Evolutionary conservation across 2,329 filamentous ascomycete species (phyloP), one percentile per base, ranked within the genome.

Genomic region (Arthrobotrys pseudoclavata): DNA sequence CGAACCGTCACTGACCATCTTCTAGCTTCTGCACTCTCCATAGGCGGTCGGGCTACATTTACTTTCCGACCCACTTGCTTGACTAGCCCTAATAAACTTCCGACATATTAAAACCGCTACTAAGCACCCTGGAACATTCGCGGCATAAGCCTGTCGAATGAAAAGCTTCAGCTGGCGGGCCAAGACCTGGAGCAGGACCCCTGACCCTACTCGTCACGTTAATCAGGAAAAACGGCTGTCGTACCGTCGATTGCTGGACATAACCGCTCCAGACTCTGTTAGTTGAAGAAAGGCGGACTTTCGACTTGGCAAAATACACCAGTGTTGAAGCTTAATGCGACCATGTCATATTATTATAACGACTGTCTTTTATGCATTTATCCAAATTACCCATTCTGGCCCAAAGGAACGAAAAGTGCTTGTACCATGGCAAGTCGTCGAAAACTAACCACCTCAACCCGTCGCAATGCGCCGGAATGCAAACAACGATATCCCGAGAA

Each of bases 211-310:
- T 50, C 31, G 53, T 69, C 47, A 40, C 55, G 47, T 64, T 50
- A 64, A 64, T 69, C 50, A 76, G 71, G 71, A 76, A 69, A 76
- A 64, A 69, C 71, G 71, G 71, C 71, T 64, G 29, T 13, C 48
- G 37, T 69, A 76, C 71, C 71, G 71, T 64, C 34, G 15, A 42
- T 24, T 10, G n/a, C 20, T 37, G 5, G 3, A 40, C 45, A 10
- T 37, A n/a, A 10, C 45, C 18, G 61, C 45, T 66, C n/a, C 29
- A 26, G 7, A 29, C 6, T 48, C 9, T 64, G 15, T 20, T 34
- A 34, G 13, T 57, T 20, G 26, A 20, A 3, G n/a, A 13, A 31
- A 42, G 45, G 45, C 62, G 40, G 62, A 50, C 3, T 29, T 24
- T n/a, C 15, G 10, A n/a, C 20, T 57, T 61, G 37, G 48, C 50